These are phyloP conservation scores for Wickerhamomyces tratensis DNA, from an alignment of 805 yeast genomes.

Conservation along the genomic window DNA sequence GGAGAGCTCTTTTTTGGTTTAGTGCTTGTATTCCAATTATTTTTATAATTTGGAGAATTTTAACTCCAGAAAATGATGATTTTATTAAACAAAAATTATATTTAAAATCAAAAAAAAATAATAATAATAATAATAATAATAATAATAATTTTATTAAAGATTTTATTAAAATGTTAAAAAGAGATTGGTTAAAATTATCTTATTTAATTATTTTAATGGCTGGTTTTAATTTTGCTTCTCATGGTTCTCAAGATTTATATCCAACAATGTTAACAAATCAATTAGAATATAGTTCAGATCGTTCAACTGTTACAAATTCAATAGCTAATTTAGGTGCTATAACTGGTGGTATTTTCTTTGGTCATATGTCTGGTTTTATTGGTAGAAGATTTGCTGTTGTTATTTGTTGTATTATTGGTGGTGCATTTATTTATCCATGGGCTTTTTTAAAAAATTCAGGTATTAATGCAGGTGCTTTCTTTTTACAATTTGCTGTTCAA, in stretches of 20 bases:
- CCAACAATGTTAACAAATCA: constrained; percentile 45
- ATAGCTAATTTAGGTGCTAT: constrained; percentile 53
- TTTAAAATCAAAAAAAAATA: constrained; percentile 20
- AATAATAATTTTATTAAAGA: constrained; percentile 24
- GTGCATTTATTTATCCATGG: constrained; percentile 57
- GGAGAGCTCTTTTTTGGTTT: constrained; percentile 66
- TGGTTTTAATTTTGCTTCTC: constrained; percentile 54
- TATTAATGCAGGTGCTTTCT: constrained; percentile 50
- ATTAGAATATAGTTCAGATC: constrained; percentile 29
- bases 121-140: no score
- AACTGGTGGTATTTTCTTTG: constrained; percentile 44
- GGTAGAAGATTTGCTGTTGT: constrained; percentile 49
- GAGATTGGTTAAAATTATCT: constrained; percentile 49
- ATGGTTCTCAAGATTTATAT: constrained; percentile 55
- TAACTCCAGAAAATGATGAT: constrained; percentile 43
- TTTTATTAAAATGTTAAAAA: constrained; percentile 24
- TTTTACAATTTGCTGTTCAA: constrained; percentile 54
- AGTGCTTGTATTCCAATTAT: constrained; percentile 47
- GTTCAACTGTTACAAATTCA: constrained; percentile 44
- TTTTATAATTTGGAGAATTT: constrained; percentile 31
- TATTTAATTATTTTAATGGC: constrained; percentile 53
- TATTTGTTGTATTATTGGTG: constrained; percentile 43
- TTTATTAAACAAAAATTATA: constrained; percentile 32
- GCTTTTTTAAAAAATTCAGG: constrained; percentile 38
- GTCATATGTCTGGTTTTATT: constrained; percentile 42